A percentile compares a stretch with the other conserved stretches of the same genome.
These are phyloP conservation scores for Aspergillus sp. DNA, from an alignment of 2,329 filamentous ascomycete genomes.

Conservation along the genomic window DNA sequence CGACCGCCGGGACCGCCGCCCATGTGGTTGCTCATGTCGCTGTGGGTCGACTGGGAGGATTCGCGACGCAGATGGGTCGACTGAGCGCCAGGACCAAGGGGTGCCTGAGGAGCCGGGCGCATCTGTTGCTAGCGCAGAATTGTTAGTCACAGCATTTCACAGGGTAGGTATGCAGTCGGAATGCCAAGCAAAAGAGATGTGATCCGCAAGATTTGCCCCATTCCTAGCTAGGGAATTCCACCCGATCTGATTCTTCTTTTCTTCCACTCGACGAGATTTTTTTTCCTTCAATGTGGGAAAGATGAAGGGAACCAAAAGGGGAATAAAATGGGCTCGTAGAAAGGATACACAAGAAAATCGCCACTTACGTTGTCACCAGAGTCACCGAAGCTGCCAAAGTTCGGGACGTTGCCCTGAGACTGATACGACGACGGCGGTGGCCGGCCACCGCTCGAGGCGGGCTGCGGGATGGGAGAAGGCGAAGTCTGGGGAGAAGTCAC, in stretches of 20 bases:
- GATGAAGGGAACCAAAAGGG: neutral
- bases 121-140: constrained; percentile 52
- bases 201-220: constrained; percentile 4
- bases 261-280: neutral
- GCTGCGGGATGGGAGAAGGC: constrained; percentile 90
- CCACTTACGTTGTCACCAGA: constrained; percentile 67
- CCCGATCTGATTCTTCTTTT: neutral
- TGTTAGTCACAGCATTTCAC: constrained; percentile 22
- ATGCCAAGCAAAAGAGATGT: constrained; percentile 18
- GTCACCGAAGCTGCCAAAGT: constrained; percentile 82
- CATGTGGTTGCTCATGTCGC: constrained; percentile 66
- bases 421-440: constrained; percentile 78
- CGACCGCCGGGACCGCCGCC: constrained; percentile 55
- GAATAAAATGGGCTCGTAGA: neutral
- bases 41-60: constrained; percentile 80
- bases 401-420: constrained; percentile 69
- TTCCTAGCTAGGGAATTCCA: neutral
- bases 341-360: neutral
- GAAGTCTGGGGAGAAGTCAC: constrained; percentile 83
- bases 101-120: constrained; percentile 66
- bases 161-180: constrained; percentile 6
- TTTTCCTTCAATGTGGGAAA: neutral
- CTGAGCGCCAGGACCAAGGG: constrained; percentile 62
- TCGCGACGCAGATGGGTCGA: constrained; percentile 81
- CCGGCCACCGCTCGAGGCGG: constrained; percentile 76